Conservation (phyloP, 371 early-diverging fungal species). For the Actinomortierella ambigua region DNA sequence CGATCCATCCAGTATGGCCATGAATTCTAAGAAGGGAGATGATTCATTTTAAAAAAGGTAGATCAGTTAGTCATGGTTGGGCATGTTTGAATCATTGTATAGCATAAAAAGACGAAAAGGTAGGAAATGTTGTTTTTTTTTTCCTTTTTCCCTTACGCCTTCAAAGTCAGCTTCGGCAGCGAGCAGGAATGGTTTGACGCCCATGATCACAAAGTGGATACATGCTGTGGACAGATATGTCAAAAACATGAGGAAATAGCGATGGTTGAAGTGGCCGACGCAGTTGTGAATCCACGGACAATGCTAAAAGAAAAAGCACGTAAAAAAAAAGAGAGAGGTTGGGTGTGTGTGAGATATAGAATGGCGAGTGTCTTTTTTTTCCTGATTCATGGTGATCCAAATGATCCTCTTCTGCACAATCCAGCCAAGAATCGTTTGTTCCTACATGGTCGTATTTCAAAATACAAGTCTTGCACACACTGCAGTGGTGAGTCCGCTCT, state of each 20-base stretch:
- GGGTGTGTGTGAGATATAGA: not conserved
- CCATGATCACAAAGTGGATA: conserved; percentile 65
- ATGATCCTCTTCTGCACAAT: not conserved
- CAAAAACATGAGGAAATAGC: conserved; percentile 84
- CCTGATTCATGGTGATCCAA: conserved; percentile 13
- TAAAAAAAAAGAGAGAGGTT: not conserved
- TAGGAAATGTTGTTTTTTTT: not conserved
- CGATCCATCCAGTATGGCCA: conserved; percentile 69
- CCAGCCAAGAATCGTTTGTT: conserved; percentile 3
- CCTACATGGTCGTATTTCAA: conserved; percentile 73
- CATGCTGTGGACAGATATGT: conserved; percentile 66
- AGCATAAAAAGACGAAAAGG: too few species aligned
- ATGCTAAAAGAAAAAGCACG: conserved; percentile 16
- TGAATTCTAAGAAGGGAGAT: conserved; percentile 24
- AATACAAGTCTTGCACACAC: conserved; percentile 84
- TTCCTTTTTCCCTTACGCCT: conserved; percentile 43
- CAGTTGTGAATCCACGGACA: conserved; percentile 80
- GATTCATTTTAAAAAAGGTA: not conserved
- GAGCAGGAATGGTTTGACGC: conserved; percentile 59
- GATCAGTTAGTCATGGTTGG: too few species aligned
- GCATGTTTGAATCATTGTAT: too few species aligned
- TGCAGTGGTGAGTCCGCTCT: conserved; percentile 91
- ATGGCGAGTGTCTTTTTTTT: conserved; percentile 6
- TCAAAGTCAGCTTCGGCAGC: conserved; percentile 53
- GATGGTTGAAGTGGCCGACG: conserved; percentile 84